A percentile compares a stretch with the other conserved stretches of the same genome.
Conservation (phyloP, 768 basidiomycete species). For the Cystobasidium onofrii region DNA sequence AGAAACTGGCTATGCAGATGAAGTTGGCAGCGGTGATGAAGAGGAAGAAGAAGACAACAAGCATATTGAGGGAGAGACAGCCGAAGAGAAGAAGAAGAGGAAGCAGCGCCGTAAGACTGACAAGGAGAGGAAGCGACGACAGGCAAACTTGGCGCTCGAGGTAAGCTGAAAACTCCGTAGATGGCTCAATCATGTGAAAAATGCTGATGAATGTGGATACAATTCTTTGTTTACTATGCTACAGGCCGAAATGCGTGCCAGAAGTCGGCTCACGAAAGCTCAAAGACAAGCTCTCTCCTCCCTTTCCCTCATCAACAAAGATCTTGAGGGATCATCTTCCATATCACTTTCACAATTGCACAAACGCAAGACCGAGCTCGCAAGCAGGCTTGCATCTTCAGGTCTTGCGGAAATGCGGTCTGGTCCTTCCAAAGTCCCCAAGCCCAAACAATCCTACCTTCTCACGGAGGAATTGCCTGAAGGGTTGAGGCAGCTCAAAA, state of each 20-base stretch:
- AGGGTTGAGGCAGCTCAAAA: constrained; percentile 38
- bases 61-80: constrained; percentile 26
- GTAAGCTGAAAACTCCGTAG: not conserved
- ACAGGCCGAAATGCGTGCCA: constrained; percentile 1
- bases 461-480: constrained; percentile 41
- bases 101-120: constrained; percentile 36
- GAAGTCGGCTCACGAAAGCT: constrained; percentile 31
- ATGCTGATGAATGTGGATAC: not conserved
- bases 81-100: constrained; percentile 36
- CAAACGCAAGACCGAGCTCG: constrained; percentile 29
- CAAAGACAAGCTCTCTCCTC: constrained; percentile 37
- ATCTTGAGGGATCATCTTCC: constrained; percentile 38
- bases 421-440: constrained; percentile 38
- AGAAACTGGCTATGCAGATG: constrained; percentile 35
- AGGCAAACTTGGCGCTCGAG: constrained; percentile 1
- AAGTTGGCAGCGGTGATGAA: constrained; percentile 38
- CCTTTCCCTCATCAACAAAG: constrained; percentile 45
- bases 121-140: constrained; percentile 4
- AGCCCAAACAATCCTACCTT: constrained; percentile 37
- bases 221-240: not conserved
- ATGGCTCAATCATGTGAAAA: not conserved
- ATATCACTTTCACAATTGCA: constrained; percentile 35
- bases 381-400: constrained; percentile 28
- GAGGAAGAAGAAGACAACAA: constrained; percentile 31
- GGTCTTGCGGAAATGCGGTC: constrained; percentile 39